These are phyloP conservation scores for Datura wrightii DNA, from an alignment of 257 asterid species.

Conservation along the genomic window DNA sequence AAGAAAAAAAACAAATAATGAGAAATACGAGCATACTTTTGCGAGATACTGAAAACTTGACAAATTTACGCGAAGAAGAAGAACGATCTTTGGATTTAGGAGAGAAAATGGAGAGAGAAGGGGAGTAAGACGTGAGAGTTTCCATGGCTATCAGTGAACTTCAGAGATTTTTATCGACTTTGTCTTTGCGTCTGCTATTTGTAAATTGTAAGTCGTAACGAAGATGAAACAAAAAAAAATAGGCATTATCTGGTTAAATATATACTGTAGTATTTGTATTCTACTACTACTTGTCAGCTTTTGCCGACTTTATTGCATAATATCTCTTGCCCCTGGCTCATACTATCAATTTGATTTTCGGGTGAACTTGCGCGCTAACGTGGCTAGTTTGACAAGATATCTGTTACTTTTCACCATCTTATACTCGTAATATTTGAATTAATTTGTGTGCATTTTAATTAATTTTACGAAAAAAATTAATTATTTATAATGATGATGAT, in stretches of 20 bases:
- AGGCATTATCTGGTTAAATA: neutral
- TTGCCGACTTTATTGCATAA: neutral
- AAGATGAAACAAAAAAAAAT: neutral
- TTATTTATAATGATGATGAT: no score
- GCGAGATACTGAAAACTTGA: slow-evolving; percentile 66
- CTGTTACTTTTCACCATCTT: no score
- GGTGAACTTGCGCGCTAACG: no score
- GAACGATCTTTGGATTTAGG: slow-evolving; percentile 51
- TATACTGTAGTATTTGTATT: no score
- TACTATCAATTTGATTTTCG: no score
- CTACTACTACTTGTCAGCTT: neutral
- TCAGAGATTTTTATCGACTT: slow-evolving; percentile 1
- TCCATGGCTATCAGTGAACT: slow-evolving; percentile 52
- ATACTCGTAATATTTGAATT: no score
- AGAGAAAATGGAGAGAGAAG: slow-evolving; percentile 58
- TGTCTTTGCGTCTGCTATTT: neutral
- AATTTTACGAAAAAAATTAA: no score
- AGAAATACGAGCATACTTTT: slow-evolving; percentile 45
- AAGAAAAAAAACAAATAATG: no score
- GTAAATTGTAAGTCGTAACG: neutral
- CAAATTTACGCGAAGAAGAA: slow-evolving; percentile 42
- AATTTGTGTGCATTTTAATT: no score
- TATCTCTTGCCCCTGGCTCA: neutral
- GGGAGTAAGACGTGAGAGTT: slow-evolving; percentile 46
- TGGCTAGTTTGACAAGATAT: no score